A percentile compares a stretch with the other conserved stretches of the same genome.
Evolutionary conservation across 2,329 filamentous ascomycete genomes (phyloP).

Genomic region (Fusarium sp.): DNA sequence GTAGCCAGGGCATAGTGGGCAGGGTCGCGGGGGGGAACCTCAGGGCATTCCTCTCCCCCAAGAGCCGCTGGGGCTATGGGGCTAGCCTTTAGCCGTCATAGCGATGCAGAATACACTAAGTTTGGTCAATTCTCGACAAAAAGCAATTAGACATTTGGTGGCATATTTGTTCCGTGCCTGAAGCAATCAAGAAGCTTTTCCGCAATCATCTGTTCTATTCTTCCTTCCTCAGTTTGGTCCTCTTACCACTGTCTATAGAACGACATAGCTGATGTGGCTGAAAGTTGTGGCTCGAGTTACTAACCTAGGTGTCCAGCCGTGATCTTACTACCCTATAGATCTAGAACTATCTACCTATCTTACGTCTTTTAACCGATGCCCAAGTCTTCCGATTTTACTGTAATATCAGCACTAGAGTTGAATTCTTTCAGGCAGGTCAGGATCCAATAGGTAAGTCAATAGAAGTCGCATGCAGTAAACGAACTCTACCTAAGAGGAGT

Average conservation of each 20-base stretch:
- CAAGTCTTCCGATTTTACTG: too few relatives aligned
- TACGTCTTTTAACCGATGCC: too few relatives aligned
- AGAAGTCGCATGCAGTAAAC: too few relatives aligned
- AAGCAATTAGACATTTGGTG: background rate
- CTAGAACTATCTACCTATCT: too few relatives aligned
- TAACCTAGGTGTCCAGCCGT: background rate
- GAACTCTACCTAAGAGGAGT: too few relatives aligned
- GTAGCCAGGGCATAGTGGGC: slow-evolving; percentile 15
- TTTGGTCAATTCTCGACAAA: background rate
- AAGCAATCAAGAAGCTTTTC: background rate
- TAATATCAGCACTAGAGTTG: too few relatives aligned
- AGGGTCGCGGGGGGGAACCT: slow-evolving; percentile 31
- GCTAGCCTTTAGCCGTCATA: background rate
- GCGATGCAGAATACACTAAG: background rate
- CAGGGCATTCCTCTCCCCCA: slow-evolving; percentile 37
- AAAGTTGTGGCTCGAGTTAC: background rate
- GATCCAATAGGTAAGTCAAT: too few relatives aligned
- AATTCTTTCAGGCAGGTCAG: too few relatives aligned
- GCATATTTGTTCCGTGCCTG: background rate
- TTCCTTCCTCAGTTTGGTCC: background rate
- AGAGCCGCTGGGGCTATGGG: slow-evolving; percentile 23
- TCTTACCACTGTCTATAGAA: too few relatives aligned
- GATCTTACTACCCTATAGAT: background rate
- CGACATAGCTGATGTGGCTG: background rate
- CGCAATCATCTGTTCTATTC: background rate